Base-by-base conservation (phyloP, 192 early-diverging fungal genomes). In the Rhizophagus prolifer region DNA sequence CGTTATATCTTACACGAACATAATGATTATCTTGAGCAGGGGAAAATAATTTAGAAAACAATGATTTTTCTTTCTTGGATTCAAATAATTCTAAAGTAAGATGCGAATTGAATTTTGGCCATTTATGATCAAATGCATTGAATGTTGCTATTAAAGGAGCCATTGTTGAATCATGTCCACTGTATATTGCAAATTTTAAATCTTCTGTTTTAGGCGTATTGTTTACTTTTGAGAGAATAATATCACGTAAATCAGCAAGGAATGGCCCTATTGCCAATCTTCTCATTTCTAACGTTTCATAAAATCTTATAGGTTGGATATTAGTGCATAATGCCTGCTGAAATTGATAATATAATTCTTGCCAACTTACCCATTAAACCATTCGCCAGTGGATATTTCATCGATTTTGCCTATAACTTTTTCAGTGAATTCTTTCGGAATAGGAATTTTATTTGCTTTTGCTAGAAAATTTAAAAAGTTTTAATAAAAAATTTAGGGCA, bases 81-180 rank as follows among this genome's bases (percentile, higher is more conserved):
- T 84, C 78, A 58, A 82, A 82, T 34, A 84, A 61, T 68, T 84
- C 83, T 62, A 84, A 82, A 23, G 80, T 72, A 47, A 84, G 44
- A 19, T 76, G 61, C 50, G 81, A 80, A 23, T 79, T 79, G 58
- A 84, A 84, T 19, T 81, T 81, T 14, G 83, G 83, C 83, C 83
- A 84, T 76, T 76, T 79, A 26, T 80, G 64, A 62, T 84, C 79
- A 73, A 74, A 84, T 9, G 26, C 76, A 31, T 64, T 72, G 47
- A 84, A 38, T 16, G 78, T 71, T 58, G 82, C 78, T 25, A 84
- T 41, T 30, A 84, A 54, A 25, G 83, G 78, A 12, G 66, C 83
- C 16, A 84, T 41, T 79, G 78, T 82, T 74, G 81, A 80, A 41
- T 84, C 83, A 70, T 84, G 83, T 50, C 83, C 81, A 76, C 79